phyloP scores from a whole-genome alignment of 768 basidiomycete species.

The Pholiota molesta region DNA sequence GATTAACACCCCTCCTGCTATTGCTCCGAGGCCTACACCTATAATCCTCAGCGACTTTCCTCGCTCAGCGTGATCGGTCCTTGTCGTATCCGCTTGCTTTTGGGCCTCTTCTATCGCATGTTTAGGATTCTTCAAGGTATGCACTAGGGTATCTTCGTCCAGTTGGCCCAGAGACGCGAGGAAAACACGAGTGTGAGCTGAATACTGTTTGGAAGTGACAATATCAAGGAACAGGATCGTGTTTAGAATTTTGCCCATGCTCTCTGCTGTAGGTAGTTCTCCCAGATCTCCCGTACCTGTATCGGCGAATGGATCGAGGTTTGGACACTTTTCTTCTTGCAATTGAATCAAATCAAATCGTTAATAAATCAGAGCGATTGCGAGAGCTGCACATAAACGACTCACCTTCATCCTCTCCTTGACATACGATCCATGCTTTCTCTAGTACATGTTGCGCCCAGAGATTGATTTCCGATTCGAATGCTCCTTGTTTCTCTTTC shows the following conservation, averaged over 20 bases:
- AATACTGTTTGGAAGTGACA: conserved; percentile 49
- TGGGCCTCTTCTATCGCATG: conserved; percentile 47
- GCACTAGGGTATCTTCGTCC: conserved; percentile 47
- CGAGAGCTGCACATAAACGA: too few relatives aligned
- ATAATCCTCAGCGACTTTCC: conserved; percentile 43
- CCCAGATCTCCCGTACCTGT: conserved; percentile 45
- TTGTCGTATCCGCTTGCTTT: conserved; percentile 41
- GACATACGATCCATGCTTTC: conserved; percentile 48
- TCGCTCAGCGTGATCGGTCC: conserved; percentile 42
- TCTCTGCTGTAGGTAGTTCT: conserved; percentile 36
- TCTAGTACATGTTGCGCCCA: conserved; percentile 50
- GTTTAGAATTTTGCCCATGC: conserved; percentile 48
- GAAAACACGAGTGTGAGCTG: conserved; percentile 52
- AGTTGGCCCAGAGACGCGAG: conserved; percentile 39
- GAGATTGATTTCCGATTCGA: conserved; percentile 36
- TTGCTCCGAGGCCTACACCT: conserved; percentile 54
- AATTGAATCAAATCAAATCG: too few relatives aligned
- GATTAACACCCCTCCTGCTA: conserved; percentile 57
- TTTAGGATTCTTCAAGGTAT: conserved; percentile 52
- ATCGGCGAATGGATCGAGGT: conserved; percentile 44
- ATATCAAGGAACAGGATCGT: conserved; percentile 54
- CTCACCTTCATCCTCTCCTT: conserved; percentile 22
- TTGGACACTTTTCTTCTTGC: conserved; percentile 41
- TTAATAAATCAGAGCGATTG: too few relatives aligned
- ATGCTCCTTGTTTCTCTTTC: conserved; percentile 18